These are phyloP conservation scores for Xenoacremonium recifei DNA, from an alignment of 2,329 filamentous ascomycete genomes.

Conservation along the genomic window DNA sequence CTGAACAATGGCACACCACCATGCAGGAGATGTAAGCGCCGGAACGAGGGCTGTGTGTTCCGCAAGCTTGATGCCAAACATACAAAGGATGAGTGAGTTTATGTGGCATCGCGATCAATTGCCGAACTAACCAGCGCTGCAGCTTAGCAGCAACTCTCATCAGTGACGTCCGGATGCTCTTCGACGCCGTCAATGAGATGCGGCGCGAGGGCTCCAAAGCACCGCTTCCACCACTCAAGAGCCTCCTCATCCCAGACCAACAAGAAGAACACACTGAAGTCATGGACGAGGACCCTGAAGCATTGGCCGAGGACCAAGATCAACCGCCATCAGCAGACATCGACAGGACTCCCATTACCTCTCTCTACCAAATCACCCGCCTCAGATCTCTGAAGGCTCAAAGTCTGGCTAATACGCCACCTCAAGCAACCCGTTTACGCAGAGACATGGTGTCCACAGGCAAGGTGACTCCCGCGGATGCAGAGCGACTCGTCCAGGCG, in stretches of 20 bases:
- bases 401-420: not conserved
- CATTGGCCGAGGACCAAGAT: not conserved
- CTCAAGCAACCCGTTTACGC: not conserved
- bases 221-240: not conserved
- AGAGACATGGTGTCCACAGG: not conserved
- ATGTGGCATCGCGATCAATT: not conserved
- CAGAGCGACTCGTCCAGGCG: not conserved
- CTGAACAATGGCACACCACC: not conserved
- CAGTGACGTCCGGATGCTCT: not conserved
- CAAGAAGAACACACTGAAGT: too few relatives aligned
- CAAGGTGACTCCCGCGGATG: not conserved
- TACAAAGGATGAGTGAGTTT: not conserved
- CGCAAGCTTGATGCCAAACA: not conserved
- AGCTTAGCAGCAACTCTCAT: not conserved
- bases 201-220: not conserved
- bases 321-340: not conserved
- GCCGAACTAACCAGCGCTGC: not conserved
- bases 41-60: not conserved
- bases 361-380: not conserved
- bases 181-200: not conserved
- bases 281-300: not conserved
- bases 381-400: not conserved
- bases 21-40: not conserved
- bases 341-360: not conserved
- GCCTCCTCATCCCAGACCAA: not conserved